Percentiles rank a stretch among this genome's conserved stretches.
phyloP scores from a whole-genome alignment of 306 rosid genomes.

The Begonia peltatifolia region DNA sequence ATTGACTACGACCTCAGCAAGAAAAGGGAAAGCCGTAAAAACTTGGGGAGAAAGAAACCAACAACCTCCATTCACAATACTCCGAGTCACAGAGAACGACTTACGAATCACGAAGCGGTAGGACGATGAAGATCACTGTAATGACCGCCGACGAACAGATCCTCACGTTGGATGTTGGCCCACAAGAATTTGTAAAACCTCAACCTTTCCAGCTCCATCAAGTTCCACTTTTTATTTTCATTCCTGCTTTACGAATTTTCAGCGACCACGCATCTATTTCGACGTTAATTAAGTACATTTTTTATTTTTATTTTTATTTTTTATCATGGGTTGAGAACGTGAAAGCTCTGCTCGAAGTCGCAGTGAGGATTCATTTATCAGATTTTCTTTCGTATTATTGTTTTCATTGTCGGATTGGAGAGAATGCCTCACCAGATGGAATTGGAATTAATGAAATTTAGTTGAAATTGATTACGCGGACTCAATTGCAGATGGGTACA shows the following conservation, averaged over 20 bases:
- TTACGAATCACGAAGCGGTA: background rate
- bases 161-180: slow-evolving; percentile 65
- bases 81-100: background rate
- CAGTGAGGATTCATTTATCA: slow-evolving; percentile 25
- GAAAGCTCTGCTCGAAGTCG: no score
- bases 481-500: no score
- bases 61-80: background rate
- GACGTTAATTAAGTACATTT: slow-evolving; percentile 1
- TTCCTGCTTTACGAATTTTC: no score
- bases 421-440: no score
- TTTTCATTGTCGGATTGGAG: no score
- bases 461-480: no score
- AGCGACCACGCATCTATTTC: no score
- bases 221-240: no score
- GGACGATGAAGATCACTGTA: slow-evolving; percentile 78
- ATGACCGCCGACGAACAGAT: slow-evolving; percentile 82
- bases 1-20: background rate
- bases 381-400: no score
- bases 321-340: no score
- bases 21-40: background rate
- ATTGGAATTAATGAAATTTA: no score
- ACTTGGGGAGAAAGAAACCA: background rate
- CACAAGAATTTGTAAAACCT: slow-evolving; percentile 69
- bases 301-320: no score
- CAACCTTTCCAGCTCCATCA: background rate